These are phyloP conservation scores for Lipomyces anomalus DNA, from an alignment of 805 yeast species.

Conservation along the genomic window DNA sequence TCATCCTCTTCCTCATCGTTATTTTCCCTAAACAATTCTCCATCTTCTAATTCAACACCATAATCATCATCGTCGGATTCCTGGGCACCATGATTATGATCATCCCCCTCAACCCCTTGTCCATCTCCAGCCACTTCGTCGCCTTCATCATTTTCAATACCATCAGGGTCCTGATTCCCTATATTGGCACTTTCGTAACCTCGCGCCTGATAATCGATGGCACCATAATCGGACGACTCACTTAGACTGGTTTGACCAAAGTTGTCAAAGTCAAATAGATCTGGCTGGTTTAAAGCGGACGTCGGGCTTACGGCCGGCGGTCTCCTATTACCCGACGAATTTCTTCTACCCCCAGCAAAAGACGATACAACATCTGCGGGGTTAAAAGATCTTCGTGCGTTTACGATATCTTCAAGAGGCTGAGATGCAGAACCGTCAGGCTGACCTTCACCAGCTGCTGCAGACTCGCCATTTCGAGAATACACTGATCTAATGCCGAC, in stretches of 20 bases:
- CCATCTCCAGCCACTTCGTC: conserved; percentile 8
- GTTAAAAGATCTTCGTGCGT: no score
- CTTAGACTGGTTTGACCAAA: conserved; percentile 1
- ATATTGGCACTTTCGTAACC: no score
- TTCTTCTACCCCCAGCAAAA: conserved; percentile 2
- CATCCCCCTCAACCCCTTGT: conserved; percentile 2
- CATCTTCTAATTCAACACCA: conserved; percentile 13
- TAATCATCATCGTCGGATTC: conserved; percentile 14
- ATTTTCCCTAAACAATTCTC: conserved; percentile 6
- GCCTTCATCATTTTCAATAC: conserved; percentile 4
- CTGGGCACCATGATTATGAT: neutral
- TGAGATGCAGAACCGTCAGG: no score
- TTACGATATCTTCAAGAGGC: conserved; percentile 10
- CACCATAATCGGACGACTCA: neutral
- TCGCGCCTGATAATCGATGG: no score
- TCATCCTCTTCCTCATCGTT: conserved; percentile 18
- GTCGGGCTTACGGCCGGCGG: conserved; percentile 1
- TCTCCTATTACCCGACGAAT: neutral
- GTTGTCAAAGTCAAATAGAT: neutral
- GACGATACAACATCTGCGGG: no score
- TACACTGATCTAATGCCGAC: conserved; percentile 44
- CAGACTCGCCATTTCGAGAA: conserved; percentile 7
- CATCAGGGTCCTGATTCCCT: no score
- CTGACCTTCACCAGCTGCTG: conserved; percentile 4
- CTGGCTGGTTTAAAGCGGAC: conserved; percentile 16